Evolutionary conservation across 164 flowering plant genomes (phyloP).

Genomic region (Saururus chinensis): DNA sequence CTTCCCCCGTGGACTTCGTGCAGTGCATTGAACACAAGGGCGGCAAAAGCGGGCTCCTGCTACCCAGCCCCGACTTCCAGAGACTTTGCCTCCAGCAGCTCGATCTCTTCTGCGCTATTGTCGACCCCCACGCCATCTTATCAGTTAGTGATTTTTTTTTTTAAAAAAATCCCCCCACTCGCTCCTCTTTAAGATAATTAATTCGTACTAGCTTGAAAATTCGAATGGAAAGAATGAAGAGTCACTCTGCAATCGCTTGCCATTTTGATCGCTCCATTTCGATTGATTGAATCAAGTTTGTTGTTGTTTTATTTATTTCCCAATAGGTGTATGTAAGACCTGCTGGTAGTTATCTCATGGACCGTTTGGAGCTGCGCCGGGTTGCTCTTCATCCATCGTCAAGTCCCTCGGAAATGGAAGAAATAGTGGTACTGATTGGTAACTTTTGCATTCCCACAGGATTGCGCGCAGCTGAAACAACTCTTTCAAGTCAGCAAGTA

Average conservation of each 20-base stretch:
- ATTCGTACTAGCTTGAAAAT: too few relatives aligned
- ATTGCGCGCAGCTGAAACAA: slow-evolving; percentile 74
- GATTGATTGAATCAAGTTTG: background rate
- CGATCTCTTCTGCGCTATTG: slow-evolving; percentile 60
- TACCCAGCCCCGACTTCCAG: slow-evolving; percentile 74
- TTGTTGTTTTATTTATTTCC: background rate
- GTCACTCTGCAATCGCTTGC: background rate
- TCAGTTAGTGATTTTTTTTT: slow-evolving; percentile 38
- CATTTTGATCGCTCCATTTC: background rate
- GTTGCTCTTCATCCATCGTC: slow-evolving; percentile 41
- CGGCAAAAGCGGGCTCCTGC: slow-evolving; percentile 30
- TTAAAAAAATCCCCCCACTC: too few relatives aligned
- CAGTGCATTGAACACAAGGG: slow-evolving; percentile 37
- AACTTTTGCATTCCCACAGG: slow-evolving; percentile 70
- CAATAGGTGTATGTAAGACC: slow-evolving; percentile 85
- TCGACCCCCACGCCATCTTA: slow-evolving; percentile 47
- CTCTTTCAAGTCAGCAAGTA: slow-evolving; percentile 65
- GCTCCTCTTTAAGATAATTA: too few relatives aligned
- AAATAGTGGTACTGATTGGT: slow-evolving; percentile 58
- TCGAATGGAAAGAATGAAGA: too few relatives aligned
- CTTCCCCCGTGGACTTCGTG: slow-evolving; percentile 58
- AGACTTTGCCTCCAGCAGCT: slow-evolving; percentile 75
- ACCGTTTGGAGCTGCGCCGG: slow-evolving; percentile 70
- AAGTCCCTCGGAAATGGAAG: slow-evolving; percentile 23
- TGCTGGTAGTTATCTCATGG: slow-evolving; percentile 95